Percentiles rank a stretch among this genome's conserved stretches.
Evolutionary conservation across 2,329 filamentous ascomycete genomes (phyloP).

Genomic region (Aureobasidium sp.): DNA sequence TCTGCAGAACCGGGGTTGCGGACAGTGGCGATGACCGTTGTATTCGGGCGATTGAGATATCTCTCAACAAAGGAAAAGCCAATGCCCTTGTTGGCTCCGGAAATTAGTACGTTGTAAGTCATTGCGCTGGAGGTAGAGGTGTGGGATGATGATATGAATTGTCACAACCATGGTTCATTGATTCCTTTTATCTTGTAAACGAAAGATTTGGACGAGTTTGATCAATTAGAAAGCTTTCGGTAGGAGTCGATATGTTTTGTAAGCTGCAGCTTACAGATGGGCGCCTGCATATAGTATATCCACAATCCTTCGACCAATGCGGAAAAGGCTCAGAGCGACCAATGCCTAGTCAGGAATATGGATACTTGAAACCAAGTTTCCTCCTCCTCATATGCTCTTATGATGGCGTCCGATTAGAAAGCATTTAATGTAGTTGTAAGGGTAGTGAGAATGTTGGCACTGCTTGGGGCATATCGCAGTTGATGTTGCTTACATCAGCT

Average conservation of each 20-base stretch:
- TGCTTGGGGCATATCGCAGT: background rate
- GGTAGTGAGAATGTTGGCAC: background rate
- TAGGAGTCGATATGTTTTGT: background rate
- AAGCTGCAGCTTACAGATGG: background rate
- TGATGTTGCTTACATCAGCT: background rate
- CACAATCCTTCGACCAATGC: background rate
- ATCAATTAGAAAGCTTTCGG: too few species aligned
- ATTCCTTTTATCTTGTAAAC: background rate
- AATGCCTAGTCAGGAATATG: background rate
- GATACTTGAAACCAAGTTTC: background rate
- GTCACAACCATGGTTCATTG: background rate
- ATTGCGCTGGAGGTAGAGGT: background rate
- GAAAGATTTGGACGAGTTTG: too few species aligned
- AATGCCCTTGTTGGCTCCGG: background rate
- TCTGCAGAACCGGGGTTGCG: constrained; percentile 6
- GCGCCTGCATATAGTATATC: background rate
- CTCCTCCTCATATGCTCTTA: background rate
- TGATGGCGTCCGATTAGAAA: background rate
- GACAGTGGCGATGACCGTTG: constrained; percentile 18
- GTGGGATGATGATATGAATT: background rate
- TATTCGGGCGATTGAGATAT: constrained; percentile 13
- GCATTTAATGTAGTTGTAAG: too few species aligned
- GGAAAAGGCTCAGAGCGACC: background rate
- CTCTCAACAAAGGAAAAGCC: background rate
- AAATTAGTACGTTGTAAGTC: background rate